Conservation (phyloP, 495 filamentous ascomycete species). For the Entonaema liquescens region DNA sequence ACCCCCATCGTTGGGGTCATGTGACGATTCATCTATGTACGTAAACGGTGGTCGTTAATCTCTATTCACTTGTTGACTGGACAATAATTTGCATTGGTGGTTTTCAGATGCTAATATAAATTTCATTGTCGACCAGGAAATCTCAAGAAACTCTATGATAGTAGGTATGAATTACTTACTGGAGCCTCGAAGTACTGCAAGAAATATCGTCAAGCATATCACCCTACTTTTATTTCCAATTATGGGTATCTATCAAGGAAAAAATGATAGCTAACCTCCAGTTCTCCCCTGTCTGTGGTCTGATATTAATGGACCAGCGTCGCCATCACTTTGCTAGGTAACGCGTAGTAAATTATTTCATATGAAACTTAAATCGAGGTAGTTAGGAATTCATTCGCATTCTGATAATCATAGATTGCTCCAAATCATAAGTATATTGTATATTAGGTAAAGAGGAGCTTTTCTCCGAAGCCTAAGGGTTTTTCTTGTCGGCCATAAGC, state of each 20-base stretch:
- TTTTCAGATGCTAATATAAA: neutral
- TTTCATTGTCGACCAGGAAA: neutral
- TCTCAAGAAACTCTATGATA: neutral
- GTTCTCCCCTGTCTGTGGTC: neutral
- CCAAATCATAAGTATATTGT: neutral
- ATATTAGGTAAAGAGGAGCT: neutral
- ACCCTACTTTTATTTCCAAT: neutral
- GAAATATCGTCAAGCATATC: neutral
- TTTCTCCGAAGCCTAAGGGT: neutral
- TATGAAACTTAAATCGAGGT: neutral
- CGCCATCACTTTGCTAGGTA: neutral
- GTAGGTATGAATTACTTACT: neutral
- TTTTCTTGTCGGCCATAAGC: neutral
- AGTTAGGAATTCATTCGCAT: neutral
- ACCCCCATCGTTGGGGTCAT: neutral
- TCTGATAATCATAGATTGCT: neutral
- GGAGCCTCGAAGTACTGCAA: neutral
- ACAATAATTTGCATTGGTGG: neutral
- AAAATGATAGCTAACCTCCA: neutral
- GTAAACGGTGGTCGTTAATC: constrained; percentile 5
- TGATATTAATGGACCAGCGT: neutral
- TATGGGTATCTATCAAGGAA: neutral
- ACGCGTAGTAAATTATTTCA: neutral
- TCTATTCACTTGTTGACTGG: neutral
- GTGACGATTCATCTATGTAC: constrained; percentile 5